Conservation (phyloP, 495 filamentous ascomycete genomes). For the Xylaria nigripes region DNA sequence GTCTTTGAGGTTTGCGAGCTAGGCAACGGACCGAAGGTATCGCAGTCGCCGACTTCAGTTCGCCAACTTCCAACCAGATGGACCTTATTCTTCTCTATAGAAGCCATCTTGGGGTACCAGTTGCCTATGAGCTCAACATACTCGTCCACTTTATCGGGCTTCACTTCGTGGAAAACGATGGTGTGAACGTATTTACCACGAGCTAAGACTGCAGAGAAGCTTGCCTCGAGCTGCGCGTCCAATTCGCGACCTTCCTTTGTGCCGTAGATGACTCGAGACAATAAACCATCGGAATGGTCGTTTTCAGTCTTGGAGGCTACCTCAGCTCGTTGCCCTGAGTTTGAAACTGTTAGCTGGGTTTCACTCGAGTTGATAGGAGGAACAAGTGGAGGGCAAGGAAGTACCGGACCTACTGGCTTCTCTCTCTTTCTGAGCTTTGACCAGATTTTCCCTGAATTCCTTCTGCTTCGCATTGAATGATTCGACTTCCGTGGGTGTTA, state of each 20-base stretch:
- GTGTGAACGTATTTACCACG: conserved; percentile 97
- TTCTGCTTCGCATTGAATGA: conserved; percentile 74
- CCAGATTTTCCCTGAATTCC: conserved; percentile 76
- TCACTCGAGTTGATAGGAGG: neutral
- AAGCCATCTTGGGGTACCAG: conserved; percentile 86
- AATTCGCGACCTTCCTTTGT: conserved; percentile 88
- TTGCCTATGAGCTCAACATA: conserved; percentile 86
- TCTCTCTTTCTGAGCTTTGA: conserved; percentile 66
- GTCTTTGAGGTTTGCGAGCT: neutral
- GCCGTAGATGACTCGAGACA: conserved; percentile 80
- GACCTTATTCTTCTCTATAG: conserved; percentile 75
- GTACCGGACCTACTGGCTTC: conserved; percentile 68
- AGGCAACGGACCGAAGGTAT: conserved; percentile 74
- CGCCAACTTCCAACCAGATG: conserved; percentile 97
- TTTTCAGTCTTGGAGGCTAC: conserved; percentile 31
- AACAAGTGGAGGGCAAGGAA: conserved; percentile 34
- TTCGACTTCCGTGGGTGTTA: conserved; percentile 55
- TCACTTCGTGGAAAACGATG: conserved; percentile 94
- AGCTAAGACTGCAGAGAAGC: conserved; percentile 87
- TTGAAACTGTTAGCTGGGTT: conserved; percentile 14
- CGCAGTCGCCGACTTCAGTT: conserved; percentile 95
- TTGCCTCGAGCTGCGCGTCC: conserved; percentile 89
- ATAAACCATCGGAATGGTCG: conserved; percentile 43
- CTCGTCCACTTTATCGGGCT: conserved; percentile 90
- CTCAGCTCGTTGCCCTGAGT: conserved; percentile 44